Evolutionary conservation across 2,329 filamentous ascomycete genomes (phyloP), one percentile per base, ranked within the genome.

Genomic region (Penicillium sp.): DNA sequence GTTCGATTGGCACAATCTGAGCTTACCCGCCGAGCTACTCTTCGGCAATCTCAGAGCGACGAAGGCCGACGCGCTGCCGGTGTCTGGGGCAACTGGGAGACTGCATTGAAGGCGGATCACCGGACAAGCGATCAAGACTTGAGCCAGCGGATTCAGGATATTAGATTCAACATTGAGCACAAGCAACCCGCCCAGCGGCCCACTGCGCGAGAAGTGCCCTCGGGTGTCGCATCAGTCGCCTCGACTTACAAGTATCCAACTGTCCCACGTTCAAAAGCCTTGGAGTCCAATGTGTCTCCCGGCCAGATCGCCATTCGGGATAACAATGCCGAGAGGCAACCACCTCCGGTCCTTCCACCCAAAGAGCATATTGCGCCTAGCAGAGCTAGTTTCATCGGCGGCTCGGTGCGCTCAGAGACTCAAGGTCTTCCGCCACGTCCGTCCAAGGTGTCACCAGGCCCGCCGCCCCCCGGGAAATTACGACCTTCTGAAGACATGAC

Each of bases 1-100:
- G 85, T 95, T 6, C 83, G 87, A 58, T 71, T 95, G 28, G 90
- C 90, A 0, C 85, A 86, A 57, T 82, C 82, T 50, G 90, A 95
- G 70, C 81, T 91, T 52, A 78, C 75, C 51, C 80, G 88, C 39
- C 79, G 90, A 59, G 85, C 88, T 62, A 83, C 81, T 13, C 79
- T 78, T 39, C 78, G 84, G 76, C 58, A 80, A 79, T 10, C 82
- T 80, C 24, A 79, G 81, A 84, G 81, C 0, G 75, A 84, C 45
- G 80, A 83, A 49, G 81, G 75, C 47, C 79, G 83, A 38, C 77
- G 84, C 9, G 72, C 74, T 16, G 80, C 76, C 12, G 81, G 80
- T 6, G 61, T 79, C 21, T 82, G 80, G 81, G 76, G 76, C 33
- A 72, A 77, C 39, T 81, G 79, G 79, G 79, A 81, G 56, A 70